phyloP scores from a whole-genome alignment of 2,329 filamentous ascomycete species.

The Cladosporium colombiae region DNA sequence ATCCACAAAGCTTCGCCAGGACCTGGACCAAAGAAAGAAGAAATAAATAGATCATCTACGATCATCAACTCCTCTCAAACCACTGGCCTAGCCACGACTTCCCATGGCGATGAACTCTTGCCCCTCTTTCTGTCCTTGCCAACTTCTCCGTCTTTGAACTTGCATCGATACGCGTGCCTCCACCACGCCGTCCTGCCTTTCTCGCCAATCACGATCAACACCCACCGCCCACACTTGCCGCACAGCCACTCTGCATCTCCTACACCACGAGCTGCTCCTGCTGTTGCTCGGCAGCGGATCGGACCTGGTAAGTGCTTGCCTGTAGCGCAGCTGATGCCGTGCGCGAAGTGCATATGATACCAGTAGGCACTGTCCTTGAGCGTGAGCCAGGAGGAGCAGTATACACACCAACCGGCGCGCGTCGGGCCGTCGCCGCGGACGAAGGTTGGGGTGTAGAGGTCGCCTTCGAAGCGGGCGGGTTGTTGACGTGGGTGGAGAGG shows the following conservation, averaged over 20 bases:
- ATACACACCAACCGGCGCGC: slow-evolving; percentile 85
- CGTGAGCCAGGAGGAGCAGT: slow-evolving; percentile 86
- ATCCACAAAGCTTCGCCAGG: slow-evolving; percentile 3
- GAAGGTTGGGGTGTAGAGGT: slow-evolving; percentile 82
- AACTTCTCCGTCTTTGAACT: slow-evolving; percentile 23
- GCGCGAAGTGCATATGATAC: slow-evolving; percentile 90
- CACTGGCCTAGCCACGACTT: slow-evolving; percentile 1
- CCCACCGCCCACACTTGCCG: slow-evolving; percentile 77
- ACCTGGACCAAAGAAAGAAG: not conserved
- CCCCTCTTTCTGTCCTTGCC: slow-evolving; percentile 12
- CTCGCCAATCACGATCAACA: slow-evolving; percentile 78
- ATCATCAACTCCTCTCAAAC: not conserved
- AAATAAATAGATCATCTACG: not conserved
- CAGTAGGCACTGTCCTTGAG: slow-evolving; percentile 90
- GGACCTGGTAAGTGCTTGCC: slow-evolving; percentile 78
- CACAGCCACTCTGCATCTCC: slow-evolving; percentile 82
- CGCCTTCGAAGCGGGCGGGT: slow-evolving; percentile 66
- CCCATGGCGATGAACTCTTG: slow-evolving; percentile 10
- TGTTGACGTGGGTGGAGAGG: slow-evolving; percentile 26
- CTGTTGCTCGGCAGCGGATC: slow-evolving; percentile 59
- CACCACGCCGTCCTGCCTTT: slow-evolving; percentile 95
- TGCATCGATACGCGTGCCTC: slow-evolving; percentile 76
- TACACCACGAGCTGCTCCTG: slow-evolving; percentile 70
- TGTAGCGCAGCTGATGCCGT: slow-evolving; percentile 81
- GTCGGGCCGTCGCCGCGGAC: slow-evolving; percentile 84